Conservation (phyloP, 306 rosid species). For the Malus domestica region DNA sequence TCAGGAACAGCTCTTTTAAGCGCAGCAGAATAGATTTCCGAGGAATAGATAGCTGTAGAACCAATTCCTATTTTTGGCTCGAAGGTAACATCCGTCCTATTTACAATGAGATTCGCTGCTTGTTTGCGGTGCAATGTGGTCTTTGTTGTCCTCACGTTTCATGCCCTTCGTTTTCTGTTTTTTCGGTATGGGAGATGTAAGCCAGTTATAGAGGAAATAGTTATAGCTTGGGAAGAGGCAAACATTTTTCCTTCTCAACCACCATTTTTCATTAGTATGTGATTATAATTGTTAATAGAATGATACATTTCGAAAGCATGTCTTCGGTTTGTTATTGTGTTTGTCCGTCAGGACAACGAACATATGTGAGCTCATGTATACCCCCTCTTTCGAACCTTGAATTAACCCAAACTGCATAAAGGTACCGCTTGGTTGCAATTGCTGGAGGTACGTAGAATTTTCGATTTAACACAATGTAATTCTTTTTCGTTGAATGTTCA, state of each 20-base stretch:
- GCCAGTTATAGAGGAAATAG: slow-evolving; percentile 7
- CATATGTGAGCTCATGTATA: too few species aligned
- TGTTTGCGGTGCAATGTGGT: background rate
- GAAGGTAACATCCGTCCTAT: background rate
- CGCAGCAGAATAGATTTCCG: slow-evolving; percentile 28
- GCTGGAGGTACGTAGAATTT: background rate
- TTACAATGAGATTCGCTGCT: background rate
- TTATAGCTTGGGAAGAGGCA: slow-evolving; percentile 38
- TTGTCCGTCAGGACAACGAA: too few species aligned
- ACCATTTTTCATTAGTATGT: background rate
- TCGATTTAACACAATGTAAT: background rate
- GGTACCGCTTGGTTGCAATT: background rate
- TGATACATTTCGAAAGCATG: background rate
- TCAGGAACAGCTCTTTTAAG: slow-evolving; percentile 35
- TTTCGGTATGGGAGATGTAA: background rate
- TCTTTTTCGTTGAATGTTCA: background rate
- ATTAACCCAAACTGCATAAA: too few species aligned
- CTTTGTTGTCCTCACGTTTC: background rate
- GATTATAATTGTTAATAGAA: slow-evolving; percentile 6
- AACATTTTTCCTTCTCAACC: slow-evolving; percentile 47
- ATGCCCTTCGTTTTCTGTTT: background rate
- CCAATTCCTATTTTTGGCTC: background rate
- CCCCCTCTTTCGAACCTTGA: too few species aligned
- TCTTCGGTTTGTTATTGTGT: background rate
- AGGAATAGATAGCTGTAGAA: slow-evolving; percentile 7